Base-by-base conservation (phyloP, 129 eudicot species). In the Daucus carota region DNA sequence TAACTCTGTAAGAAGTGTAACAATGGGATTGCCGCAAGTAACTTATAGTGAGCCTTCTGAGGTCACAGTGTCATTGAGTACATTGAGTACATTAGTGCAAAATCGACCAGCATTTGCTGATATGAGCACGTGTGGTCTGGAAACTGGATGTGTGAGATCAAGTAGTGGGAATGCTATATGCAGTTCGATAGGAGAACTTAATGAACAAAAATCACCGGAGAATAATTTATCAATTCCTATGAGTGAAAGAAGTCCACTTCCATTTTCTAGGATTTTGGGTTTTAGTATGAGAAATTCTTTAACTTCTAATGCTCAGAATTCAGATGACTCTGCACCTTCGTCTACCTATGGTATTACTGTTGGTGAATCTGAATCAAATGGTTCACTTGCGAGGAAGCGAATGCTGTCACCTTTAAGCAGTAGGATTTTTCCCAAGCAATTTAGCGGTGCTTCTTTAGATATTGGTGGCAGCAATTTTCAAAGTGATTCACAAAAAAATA, bases 11-110 rank as follows among this genome's bases (percentile, higher is more conserved):
- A 33, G 76, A 52, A 20, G 57, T 11, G 7, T 28, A 52, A 17
- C 40, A n/a, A 92, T 92, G 97, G 97, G 97, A 44, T 80, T 92
- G 85, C 97, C 97, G 33, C 97, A 89, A 81, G 84, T 81, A 75
- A 73, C 86, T 17, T 78, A 67, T 66, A 50, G 79, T 44, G 88
- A 77, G 79, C 47, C 84, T 77, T 79, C 80, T 79, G 84, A 79
- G 45, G 62, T 68, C 66, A 73, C 69, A 60, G 77, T 84, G 68
- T 62, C 81, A 20, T 54, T 76, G 66, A 84, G 84, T 82, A 72
- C 75, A 20, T 54, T 76, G 66, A 84, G 84, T 82, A 72, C 75
- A 72, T 74, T 65, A 67, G 79, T 29, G 50, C 77, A 75, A 33
- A 81, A 52, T 75, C 78, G 43, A 12, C 83, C 89, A 40, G 45